Evolutionary conservation across 257 asterid genomes (phyloP).

Genomic region (Capsicum rhomboideum): DNA sequence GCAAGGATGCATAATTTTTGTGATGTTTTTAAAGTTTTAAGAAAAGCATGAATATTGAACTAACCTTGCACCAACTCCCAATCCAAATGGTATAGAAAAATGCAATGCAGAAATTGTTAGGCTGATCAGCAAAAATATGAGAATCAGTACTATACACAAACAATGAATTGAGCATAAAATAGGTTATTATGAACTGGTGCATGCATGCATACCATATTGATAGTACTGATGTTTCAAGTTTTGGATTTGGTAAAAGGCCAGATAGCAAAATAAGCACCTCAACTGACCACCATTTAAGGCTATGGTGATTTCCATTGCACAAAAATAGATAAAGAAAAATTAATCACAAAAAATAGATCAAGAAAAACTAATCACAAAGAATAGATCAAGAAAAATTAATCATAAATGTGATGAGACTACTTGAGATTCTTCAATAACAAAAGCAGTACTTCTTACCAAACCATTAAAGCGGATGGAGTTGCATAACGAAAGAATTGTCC

Average conservation of each 20-base stretch:
- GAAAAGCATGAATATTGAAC: neutral
- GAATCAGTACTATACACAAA: neutral
- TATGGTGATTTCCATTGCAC: constrained; percentile 5
- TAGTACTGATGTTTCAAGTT: constrained; percentile 63
- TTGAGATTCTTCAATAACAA: neutral
- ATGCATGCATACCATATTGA: constrained; percentile 45
- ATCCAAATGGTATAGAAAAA: constrained; percentile 42
- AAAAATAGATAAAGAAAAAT: neutral
- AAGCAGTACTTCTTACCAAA: constrained; percentile 33
- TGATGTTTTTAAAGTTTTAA: neutral
- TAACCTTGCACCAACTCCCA: constrained; percentile 58
- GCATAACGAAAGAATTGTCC: constrained; percentile 46
- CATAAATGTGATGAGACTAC: neutral
- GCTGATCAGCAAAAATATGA: constrained; percentile 21
- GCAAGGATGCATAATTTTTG: neutral
- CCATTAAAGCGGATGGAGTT: constrained; percentile 56
- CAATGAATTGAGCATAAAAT: neutral
- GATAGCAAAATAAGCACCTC: constrained; percentile 49
- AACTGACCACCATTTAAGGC: constrained; percentile 69
- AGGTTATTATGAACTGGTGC: neutral
- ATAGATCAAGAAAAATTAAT: neutral
- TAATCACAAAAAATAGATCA: neutral
- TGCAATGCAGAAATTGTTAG: constrained; percentile 42
- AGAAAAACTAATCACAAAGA: neutral
- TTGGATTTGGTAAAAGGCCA: constrained; percentile 55